Evolutionary conservation across 176 grass and related monocot species (phyloP), one percentile per base, ranked within the genome.

Genomic region (Carex littledalei): DNA sequence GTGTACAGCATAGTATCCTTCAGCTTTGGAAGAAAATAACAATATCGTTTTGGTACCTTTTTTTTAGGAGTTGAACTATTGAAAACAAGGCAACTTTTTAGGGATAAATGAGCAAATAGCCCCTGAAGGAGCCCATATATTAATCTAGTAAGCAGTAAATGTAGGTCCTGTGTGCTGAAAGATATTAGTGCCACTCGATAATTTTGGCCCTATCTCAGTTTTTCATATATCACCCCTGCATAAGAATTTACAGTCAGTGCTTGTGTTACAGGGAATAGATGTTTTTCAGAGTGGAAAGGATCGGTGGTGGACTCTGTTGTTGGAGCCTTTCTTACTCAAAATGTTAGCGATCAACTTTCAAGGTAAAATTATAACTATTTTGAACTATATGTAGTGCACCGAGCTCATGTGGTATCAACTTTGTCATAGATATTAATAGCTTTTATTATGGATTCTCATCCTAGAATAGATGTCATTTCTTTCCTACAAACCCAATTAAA

Each of bases 281-380:
- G 75, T 12, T 89, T 89, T 81, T 86, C 84, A 31, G 61, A 77
- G 57, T 89, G 87, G 87, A 89, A 89, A 69, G 87, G 87, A 26
- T 85, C 87, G 3, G 87, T 89, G 24, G 77, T 89, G 52, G 87
- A 89, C 76, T 88, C 87, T 53, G 87, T 89, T 82, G 87, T 86
- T 55, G 87, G 87, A 75, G 87, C 84, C 34, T 89, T 85, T 60
- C 83, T 89, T 26, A 89, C 87, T 72, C 87, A 89, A 63, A 89
- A 89, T 86, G 87, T 89, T 77, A 85, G 63, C 14, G 87, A 89
- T 63, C 87, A 89, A 32, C 83, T 86, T 63, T 89, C 87, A 41
- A 89, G 87, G 87, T 89, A 81, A 76, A 53, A 24, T 8, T 55
- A 8, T 12, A 76, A 54, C 72, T 76, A 54, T 26, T 76, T 76